Conservation (phyloP, 148 eudicot species). For the Tetragonia tetragonoides region DNA sequence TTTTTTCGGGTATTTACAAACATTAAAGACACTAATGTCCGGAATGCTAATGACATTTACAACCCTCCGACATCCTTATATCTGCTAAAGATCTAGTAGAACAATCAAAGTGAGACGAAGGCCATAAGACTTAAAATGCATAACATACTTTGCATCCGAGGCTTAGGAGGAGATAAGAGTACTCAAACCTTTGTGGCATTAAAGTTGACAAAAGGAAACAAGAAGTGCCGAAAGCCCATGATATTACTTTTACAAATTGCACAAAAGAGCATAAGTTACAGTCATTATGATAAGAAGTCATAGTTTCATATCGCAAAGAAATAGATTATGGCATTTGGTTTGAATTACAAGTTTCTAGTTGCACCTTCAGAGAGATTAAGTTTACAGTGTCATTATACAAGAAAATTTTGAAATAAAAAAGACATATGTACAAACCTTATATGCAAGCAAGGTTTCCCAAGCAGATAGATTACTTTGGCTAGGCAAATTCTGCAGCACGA, state of each 20-base stretch:
- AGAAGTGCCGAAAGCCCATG: not conserved
- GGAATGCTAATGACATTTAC: too few species aligned
- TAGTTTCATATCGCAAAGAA: too few species aligned
- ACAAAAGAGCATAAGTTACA: not conserved
- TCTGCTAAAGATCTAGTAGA: too few species aligned
- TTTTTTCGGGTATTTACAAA: too few species aligned
- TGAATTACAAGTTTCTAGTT: not conserved
- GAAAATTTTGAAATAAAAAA: not conserved
- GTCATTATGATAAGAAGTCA: not conserved
- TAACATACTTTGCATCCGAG: not conserved
- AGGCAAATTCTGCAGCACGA: slow-evolving; percentile 88
- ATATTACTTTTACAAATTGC: not conserved
- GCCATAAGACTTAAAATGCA: not conserved
- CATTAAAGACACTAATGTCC: too few species aligned
- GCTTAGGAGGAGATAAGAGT: not conserved
- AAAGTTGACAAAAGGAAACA: not conserved
- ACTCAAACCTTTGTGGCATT: not conserved
- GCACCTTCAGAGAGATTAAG: not conserved
- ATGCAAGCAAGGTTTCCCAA: slow-evolving; percentile 58
- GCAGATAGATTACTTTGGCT: slow-evolving; percentile 58
- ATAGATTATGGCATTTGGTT: not conserved
- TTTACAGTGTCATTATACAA: too few species aligned
- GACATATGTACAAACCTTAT: slow-evolving; percentile 50
- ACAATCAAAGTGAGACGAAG: too few species aligned
- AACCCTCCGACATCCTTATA: too few species aligned